Percentiles rank a stretch among this genome's conserved stretches.
Evolutionary conservation across 306 rosid species (phyloP).

Genomic region (Nissolia schottii): DNA sequence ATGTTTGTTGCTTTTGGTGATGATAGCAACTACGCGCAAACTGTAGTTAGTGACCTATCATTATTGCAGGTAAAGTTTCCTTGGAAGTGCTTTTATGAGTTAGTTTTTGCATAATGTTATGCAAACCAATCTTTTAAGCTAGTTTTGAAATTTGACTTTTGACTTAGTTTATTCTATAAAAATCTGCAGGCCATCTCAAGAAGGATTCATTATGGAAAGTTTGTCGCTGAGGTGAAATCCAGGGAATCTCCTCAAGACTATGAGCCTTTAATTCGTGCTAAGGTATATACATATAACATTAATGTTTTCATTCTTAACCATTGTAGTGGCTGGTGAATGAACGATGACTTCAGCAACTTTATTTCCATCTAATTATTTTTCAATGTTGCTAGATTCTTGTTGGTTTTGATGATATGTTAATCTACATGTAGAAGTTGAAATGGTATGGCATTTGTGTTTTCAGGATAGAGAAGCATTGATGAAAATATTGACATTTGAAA

Average conservation of each 20-base stretch:
- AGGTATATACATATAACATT: slow-evolving; percentile 39
- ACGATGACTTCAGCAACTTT: neutral
- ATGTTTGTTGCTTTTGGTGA: slow-evolving; percentile 53
- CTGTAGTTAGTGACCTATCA: slow-evolving; percentile 82
- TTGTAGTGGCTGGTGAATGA: neutral
- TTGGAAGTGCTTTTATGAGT: neutral
- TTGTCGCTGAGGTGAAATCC: slow-evolving; percentile 92
- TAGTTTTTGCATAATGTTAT: neutral
- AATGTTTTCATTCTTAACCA: slow-evolving; percentile 10
- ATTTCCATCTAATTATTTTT: slow-evolving; percentile 1
- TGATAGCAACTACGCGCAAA: slow-evolving; percentile 81
- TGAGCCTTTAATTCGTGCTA: slow-evolving; percentile 66
- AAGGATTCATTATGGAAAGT: slow-evolving; percentile 89
- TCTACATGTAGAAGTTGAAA: neutral
- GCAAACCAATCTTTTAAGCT: neutral
- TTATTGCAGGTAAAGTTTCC: slow-evolving; percentile 65
- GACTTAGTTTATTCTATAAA: neutral
- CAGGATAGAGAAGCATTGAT: slow-evolving; percentile 76
- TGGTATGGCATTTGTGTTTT: neutral
- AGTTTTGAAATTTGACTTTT: no score
- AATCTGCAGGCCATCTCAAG: slow-evolving; percentile 74
- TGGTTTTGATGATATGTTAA: no score
- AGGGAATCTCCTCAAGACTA: slow-evolving; percentile 69
- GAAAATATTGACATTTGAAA: slow-evolving; percentile 70
- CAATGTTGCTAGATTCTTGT: no score